These are phyloP conservation scores for Rubus parviflorus DNA, from an alignment of 306 rosid species.

Conservation along the genomic window DNA sequence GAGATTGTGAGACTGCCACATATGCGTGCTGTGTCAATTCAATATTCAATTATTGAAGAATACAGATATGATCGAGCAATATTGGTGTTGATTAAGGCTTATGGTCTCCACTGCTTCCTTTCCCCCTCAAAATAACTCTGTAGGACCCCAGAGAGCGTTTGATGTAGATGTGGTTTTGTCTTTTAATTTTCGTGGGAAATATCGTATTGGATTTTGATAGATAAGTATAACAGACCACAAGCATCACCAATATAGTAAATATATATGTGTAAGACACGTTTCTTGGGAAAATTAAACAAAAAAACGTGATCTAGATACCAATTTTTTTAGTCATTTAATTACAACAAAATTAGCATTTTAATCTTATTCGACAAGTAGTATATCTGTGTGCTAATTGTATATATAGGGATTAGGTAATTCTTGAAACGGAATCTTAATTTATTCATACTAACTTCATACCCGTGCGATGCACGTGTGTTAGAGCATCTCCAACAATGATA, in stretches of 20 bases:
- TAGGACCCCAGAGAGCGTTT: constrained; percentile 1
- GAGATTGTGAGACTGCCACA: neutral
- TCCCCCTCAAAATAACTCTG: neutral
- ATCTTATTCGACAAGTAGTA: neutral
- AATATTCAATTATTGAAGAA: neutral
- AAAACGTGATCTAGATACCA: too few relatives aligned
- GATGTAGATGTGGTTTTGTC: neutral
- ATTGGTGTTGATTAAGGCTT: neutral
- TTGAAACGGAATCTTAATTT: too few relatives aligned
- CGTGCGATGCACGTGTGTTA: too few relatives aligned
- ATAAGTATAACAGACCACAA: neutral
- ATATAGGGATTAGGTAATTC: neutral
- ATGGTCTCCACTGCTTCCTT: neutral
- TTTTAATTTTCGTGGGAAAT: neutral
- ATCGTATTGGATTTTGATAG: neutral
- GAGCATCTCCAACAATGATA: too few relatives aligned
- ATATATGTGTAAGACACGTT: too few relatives aligned
- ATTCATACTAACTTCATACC: too few relatives aligned
- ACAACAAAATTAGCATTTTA: neutral
- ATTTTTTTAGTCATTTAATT: too few relatives aligned
- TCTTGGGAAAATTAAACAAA: too few relatives aligned
- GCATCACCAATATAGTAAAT: neutral
- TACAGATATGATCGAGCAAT: neutral
- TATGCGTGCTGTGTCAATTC: neutral
- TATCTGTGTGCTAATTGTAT: neutral